A percentile compares a stretch with the other conserved stretches of the same genome.
Evolutionary conservation across 2,329 filamentous ascomycete species (phyloP).

Genomic region (Ophiostoma ips): DNA sequence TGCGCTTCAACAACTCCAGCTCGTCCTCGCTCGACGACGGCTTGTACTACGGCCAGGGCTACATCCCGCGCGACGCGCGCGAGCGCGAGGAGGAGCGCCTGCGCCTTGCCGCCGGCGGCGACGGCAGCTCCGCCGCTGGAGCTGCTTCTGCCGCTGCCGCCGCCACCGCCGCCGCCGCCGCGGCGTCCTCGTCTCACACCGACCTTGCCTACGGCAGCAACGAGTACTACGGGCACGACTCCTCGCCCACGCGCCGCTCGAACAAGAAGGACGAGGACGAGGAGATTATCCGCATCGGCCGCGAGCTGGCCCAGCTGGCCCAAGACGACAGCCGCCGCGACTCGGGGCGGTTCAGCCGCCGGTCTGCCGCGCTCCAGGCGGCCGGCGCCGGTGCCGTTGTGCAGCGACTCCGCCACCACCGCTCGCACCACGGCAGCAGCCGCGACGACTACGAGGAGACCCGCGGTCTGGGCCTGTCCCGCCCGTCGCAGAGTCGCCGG

Average conservation of each 20-base stretch:
- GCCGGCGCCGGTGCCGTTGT: constrained; percentile 27
- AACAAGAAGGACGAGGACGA: constrained; percentile 30
- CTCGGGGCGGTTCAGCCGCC: too few species aligned
- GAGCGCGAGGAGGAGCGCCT: background rate
- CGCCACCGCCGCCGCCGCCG: background rate
- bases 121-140: constrained; percentile 1
- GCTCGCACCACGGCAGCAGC: constrained; percentile 6
- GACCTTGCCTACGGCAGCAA: background rate
- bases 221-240: background rate
- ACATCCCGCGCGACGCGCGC: constrained; percentile 18
- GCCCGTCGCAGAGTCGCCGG: constrained; percentile 26
- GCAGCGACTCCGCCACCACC: constrained; percentile 23
- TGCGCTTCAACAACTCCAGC: constrained; percentile 36
- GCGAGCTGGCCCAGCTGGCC: constrained; percentile 39
- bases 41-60: constrained; percentile 41
- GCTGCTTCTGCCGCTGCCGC: background rate
- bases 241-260: constrained; percentile 13
- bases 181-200: background rate
- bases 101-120: background rate
- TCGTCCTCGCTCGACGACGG: constrained; percentile 43
- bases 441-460: constrained; percentile 9
- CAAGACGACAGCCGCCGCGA: constrained; percentile 37
- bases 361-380: too few species aligned
- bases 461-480: constrained; percentile 10
- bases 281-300: constrained; percentile 42